Evolutionary conservation across 805 yeast genomes (phyloP).

Genomic region (Candida andamanensis): DNA sequence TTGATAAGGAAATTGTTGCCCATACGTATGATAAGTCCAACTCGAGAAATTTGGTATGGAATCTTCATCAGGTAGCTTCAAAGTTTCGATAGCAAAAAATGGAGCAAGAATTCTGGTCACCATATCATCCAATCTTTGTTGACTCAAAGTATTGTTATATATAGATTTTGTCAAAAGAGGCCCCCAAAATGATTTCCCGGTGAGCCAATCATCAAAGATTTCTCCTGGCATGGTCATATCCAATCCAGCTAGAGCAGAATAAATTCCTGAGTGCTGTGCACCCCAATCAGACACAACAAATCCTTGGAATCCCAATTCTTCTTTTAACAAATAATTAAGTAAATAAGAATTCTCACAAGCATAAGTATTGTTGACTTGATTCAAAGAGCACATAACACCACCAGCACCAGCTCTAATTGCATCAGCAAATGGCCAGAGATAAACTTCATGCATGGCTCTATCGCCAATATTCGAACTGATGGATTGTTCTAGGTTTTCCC

Average conservation of each 20-base stretch:
- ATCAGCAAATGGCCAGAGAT: slow-evolving; percentile 65
- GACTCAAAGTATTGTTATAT: slow-evolving; percentile 51
- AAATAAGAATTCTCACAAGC: slow-evolving; percentile 57
- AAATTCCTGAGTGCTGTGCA: slow-evolving; percentile 56
- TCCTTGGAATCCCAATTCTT: slow-evolving; percentile 62
- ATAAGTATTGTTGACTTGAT: slow-evolving; percentile 50
- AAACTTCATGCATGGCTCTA: slow-evolving; percentile 56
- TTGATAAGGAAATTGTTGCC: slow-evolving; percentile 50
- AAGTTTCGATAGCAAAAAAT: slow-evolving; percentile 41
- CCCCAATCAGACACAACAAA: slow-evolving; percentile 66
- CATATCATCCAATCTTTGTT: slow-evolving; percentile 56
- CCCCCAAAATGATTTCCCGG: slow-evolving; percentile 55
- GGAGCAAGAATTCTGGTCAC: slow-evolving; percentile 55
- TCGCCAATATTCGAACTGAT: slow-evolving; percentile 55
- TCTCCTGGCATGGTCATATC: slow-evolving; percentile 68
- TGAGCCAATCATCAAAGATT: slow-evolving; percentile 46
- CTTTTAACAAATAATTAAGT: slow-evolving; percentile 51
- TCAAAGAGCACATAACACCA: slow-evolving; percentile 58
- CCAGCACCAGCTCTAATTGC: slow-evolving; percentile 57
- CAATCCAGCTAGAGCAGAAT: slow-evolving; percentile 52
- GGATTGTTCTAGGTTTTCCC: slow-evolving; percentile 38
- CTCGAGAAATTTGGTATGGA: slow-evolving; percentile 51
- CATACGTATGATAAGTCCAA: slow-evolving; percentile 53
- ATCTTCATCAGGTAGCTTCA: slow-evolving; percentile 34
- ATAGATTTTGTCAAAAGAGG: slow-evolving; percentile 51